phyloP scores from a whole-genome alignment of 352 stramenopile genomes.

The Phytopythium mirpurense region DNA sequence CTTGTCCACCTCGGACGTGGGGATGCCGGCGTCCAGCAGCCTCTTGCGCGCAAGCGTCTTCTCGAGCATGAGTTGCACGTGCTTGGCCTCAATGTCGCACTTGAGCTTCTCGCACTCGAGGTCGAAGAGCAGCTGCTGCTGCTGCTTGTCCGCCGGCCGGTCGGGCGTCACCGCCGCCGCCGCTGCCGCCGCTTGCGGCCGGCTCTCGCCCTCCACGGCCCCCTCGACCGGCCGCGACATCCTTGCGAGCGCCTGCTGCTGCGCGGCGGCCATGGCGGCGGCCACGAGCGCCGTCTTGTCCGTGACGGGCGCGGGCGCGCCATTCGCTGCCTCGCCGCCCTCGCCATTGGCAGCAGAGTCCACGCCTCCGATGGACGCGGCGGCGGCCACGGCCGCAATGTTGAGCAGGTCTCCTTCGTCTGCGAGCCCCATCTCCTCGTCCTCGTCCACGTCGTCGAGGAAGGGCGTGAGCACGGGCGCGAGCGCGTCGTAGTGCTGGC shows the following conservation, averaged over 20 bases:
- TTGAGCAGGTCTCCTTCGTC: slow-evolving; percentile 7
- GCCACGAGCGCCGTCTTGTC: slow-evolving; percentile 2
- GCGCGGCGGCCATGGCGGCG: slow-evolving; percentile 2
- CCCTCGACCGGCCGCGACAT: background rate
- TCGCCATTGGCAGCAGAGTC: slow-evolving; percentile 1
- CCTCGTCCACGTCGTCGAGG: slow-evolving; percentile 14
- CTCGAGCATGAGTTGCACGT: slow-evolving; percentile 42
- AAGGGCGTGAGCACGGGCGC: slow-evolving; percentile 24
- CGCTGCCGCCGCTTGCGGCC: background rate
- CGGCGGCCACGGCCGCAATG: background rate
- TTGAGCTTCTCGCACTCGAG: slow-evolving; percentile 45
- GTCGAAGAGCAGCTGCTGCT: slow-evolving; percentile 38
- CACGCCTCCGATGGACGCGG: background rate
- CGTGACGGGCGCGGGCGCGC: background rate
- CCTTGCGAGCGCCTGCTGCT: slow-evolving; percentile 3
- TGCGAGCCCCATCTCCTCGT: slow-evolving; percentile 4
- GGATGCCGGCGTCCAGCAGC: slow-evolving; percentile 39
- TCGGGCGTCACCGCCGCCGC: background rate
- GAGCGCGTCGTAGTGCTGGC: slow-evolving; percentile 33
- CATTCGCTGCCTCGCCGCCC: background rate
- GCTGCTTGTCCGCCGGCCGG: slow-evolving; percentile 22
- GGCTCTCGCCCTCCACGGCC: too few species aligned
- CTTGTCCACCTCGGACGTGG: slow-evolving; percentile 29
- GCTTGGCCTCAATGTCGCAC: slow-evolving; percentile 40
- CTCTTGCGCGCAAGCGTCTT: slow-evolving; percentile 45